Base-by-base conservation (phyloP, 805 yeast species). In the Hanseniaspora pseudoguilliermondii region DNA sequence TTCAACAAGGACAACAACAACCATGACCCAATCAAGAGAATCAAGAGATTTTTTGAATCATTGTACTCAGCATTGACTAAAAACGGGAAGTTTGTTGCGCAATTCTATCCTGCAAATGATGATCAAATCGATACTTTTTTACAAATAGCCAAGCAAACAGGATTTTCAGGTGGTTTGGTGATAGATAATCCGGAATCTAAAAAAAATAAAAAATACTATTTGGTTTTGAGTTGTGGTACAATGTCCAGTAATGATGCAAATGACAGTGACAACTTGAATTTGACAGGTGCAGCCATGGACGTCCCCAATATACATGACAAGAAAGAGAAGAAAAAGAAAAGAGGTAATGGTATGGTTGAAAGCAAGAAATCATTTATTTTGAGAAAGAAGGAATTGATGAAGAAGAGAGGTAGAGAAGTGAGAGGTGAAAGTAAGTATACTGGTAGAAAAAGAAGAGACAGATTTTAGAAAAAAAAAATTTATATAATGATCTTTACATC, bases 11-110 rank as follows among this genome's bases (percentile, higher is more conserved):
- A 93, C 68, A 77, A 87, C 6, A 70, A 87, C 2, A 74, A 76
- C 41, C 83, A 82, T 54, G 95, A 90, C 65, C 98, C 98, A 23
- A 83, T 84, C 65, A 78, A 77, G 64, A 80, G 98, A 68, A 70
- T 88, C 55, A 73, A 83, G 70, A 73, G 85, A 48, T 93, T 93
- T 65, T 93, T 93, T 76, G 85, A 86, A 68, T 83, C 96, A 0
- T 73, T 93, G 53, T 93, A 86, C 69, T 88, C 96, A 0, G 74
- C 88, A 38, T 74, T 93, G 69, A 84, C 80, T 65, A 79, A 95
- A 66, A 98, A 98, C 49, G 98, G 98, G 7, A 93, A 93, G 70
- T 95, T 91, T 61, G 96, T 87, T 29, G 96, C 96, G 21, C 98
- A 93, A 70, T 93, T 91, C 67, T 93, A 93, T 70, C 98, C 98